phyloP scores from a whole-genome alignment of 2,329 filamentous ascomycete genomes.

The Xylaria arbuscula region DNA sequence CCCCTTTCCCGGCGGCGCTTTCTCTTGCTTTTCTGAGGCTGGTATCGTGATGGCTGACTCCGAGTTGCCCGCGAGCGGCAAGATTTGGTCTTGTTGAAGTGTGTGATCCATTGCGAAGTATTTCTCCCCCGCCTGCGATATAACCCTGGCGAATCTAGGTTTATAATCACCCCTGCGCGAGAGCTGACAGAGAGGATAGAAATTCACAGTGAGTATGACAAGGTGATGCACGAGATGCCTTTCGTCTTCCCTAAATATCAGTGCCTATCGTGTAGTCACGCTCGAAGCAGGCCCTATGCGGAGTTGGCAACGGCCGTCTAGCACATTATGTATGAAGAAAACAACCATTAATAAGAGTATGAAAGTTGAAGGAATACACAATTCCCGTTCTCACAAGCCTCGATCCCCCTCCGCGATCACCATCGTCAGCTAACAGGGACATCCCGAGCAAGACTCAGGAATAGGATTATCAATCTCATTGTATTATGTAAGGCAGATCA shows the following conservation, averaged over 20 bases:
- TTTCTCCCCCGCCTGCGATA: neutral
- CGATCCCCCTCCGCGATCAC: neutral
- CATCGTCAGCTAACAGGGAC: neutral
- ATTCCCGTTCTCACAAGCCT: neutral
- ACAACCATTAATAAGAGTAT: neutral
- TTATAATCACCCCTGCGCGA: neutral
- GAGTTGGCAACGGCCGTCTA: neutral
- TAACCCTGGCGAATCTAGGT: neutral
- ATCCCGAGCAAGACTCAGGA: neutral
- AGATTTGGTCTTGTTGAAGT: too few relatives aligned
- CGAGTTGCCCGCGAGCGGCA: neutral
- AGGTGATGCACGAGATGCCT: neutral
- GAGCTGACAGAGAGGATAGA: neutral
- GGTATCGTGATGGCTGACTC: neutral
- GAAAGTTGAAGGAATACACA: neutral
- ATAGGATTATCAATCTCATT: neutral
- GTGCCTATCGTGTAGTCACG: neutral
- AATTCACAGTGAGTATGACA: neutral
- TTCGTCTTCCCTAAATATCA: neutral
- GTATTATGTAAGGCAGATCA: neutral
- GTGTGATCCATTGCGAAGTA: too few relatives aligned
- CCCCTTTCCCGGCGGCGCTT: neutral
- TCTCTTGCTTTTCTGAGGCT: neutral
- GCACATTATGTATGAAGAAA: neutral
- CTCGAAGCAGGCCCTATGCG: neutral